A percentile compares a stretch with the other conserved stretches of the same genome.
phyloP scores from a whole-genome alignment of 1,139 yeast species.

The Debaryomyces sp. region DNA sequence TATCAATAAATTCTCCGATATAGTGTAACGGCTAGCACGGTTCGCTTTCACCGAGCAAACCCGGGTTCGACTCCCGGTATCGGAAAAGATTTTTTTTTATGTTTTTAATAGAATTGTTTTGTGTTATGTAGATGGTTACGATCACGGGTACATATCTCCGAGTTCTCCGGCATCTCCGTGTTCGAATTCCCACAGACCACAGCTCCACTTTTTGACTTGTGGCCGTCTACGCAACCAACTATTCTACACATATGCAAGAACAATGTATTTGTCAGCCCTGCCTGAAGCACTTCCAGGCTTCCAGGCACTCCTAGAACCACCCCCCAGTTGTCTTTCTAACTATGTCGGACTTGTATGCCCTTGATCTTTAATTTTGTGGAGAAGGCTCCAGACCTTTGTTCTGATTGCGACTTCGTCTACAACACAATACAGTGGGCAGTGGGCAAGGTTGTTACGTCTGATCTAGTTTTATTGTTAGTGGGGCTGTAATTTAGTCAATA shows the following conservation, averaged over 20 bases:
- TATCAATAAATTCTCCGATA: constrained; percentile 48
- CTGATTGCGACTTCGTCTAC: not conserved
- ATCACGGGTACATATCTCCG: not conserved
- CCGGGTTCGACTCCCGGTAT: constrained; percentile 86
- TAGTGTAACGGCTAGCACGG: constrained; percentile 85
- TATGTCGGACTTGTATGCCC: not conserved
- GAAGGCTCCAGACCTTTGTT: not conserved
- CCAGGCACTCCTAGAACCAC: not conserved
- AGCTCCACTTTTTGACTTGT: not conserved
- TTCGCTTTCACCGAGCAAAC: constrained; percentile 81
- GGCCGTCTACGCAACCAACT: not conserved
- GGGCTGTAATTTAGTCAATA: not conserved
- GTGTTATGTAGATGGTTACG: not conserved
- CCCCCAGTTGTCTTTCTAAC: not conserved
- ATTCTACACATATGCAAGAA: not conserved
- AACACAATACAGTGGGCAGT: not conserved
- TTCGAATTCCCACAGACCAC: not conserved
- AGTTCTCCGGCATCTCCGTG: not conserved
- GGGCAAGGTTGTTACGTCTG: not conserved
- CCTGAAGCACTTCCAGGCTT: not conserved
- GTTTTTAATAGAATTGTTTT: not conserved
- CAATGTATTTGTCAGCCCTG: not conserved
- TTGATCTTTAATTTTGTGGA: not conserved
- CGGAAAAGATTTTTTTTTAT: constrained; percentile 54
- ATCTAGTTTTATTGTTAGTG: not conserved